Conservation (phyloP, 140 eudicot genomes). For the Oenanthe javanica region DNA sequence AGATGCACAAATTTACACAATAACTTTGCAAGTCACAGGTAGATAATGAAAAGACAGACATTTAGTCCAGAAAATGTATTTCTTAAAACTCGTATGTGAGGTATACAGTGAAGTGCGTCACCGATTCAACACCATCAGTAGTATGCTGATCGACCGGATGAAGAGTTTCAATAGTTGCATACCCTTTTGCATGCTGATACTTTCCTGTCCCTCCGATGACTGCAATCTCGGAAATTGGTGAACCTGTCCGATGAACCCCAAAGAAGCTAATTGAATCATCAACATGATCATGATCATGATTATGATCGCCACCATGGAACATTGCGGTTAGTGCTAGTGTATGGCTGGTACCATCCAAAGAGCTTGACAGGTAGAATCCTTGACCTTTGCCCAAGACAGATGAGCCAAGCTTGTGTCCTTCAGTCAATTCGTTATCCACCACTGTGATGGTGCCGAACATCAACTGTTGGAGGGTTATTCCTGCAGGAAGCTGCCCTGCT, state of each 20-base stretch:
- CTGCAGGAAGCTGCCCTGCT: constrained; percentile 81
- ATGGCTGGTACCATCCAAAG: constrained; percentile 86
- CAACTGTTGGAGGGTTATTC: constrained; percentile 77
- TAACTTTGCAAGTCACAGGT: neutral
- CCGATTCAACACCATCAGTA: constrained; percentile 83
- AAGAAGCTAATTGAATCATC: constrained; percentile 78
- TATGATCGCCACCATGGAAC: constrained; percentile 44
- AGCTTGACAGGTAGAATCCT: constrained; percentile 85
- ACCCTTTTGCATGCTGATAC: constrained; percentile 79
- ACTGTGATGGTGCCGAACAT: constrained; percentile 92
- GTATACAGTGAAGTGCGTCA: constrained; percentile 65
- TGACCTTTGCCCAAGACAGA: constrained; percentile 75
- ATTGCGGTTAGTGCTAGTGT: constrained; percentile 69
- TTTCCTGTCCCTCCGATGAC: constrained; percentile 81
- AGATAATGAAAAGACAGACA: neutral
- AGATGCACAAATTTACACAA: neutral
- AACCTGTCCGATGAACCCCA: constrained; percentile 72
- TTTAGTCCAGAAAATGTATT: neutral
- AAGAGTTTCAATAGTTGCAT: constrained; percentile 71
- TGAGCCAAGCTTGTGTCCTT: constrained; percentile 83
- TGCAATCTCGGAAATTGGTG: constrained; percentile 59
- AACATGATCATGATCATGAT: constrained; percentile 32
- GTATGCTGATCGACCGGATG: constrained; percentile 76
- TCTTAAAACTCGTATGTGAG: constrained; percentile 20
- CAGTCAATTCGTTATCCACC: constrained; percentile 85